Conservation (phyloP, 257 asterid genomes). For the Solanum sitiens region DNA sequence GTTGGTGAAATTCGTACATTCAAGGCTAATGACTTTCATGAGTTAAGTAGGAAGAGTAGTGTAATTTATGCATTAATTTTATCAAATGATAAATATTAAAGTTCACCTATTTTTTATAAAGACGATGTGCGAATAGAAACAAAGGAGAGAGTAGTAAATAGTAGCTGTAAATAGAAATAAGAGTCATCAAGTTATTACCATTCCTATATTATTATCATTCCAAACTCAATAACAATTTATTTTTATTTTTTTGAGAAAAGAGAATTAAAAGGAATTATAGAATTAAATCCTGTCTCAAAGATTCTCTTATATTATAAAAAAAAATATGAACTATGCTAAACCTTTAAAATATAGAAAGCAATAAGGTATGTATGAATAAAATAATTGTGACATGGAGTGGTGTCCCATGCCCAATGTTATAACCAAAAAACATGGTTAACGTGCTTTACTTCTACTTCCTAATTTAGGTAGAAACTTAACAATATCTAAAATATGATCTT, state of each 20-base stretch:
- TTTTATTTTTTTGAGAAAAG: neutral
- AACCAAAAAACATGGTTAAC: neutral
- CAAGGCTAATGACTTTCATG: too few species aligned
- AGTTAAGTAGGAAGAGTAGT: too few species aligned
- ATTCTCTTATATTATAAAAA: neutral
- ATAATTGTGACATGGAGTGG: neutral
- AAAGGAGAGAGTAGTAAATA: fast-evolving
- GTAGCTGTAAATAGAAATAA: neutral
- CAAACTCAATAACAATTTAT: neutral
- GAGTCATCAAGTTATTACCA: neutral
- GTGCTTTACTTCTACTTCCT: neutral
- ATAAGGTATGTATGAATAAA: neutral
- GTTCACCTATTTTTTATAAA: too few species aligned
- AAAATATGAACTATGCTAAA: neutral
- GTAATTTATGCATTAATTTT: too few species aligned
- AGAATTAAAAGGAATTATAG: neutral
- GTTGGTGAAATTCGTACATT: too few species aligned
- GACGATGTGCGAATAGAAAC: too few species aligned
- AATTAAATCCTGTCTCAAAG: neutral
- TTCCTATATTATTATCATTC: neutral
- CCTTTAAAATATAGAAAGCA: neutral
- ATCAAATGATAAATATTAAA: too few species aligned
- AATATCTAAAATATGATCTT: neutral
- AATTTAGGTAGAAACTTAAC: neutral
- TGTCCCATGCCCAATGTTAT: neutral